These are phyloP conservation scores for Colletotrichum liriopes DNA, from an alignment of 2,329 filamentous ascomycete genomes.

Conservation along the genomic window DNA sequence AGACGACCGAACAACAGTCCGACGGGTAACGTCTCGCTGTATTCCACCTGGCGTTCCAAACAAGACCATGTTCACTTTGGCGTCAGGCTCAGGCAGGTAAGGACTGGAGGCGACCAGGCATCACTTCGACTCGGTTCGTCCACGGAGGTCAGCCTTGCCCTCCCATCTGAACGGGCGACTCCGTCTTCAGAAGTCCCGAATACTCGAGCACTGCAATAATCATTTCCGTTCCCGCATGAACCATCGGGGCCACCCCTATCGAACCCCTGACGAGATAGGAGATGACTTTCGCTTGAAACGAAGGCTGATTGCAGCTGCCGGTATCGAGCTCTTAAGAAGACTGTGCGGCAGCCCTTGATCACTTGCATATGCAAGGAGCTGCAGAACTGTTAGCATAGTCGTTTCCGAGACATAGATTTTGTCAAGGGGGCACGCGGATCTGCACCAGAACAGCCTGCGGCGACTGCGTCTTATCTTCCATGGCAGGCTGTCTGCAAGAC, in stretches of 20 bases:
- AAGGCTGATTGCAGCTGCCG: not conserved
- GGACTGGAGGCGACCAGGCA: not conserved
- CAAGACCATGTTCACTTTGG: too few species aligned
- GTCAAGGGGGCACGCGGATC: too few species aligned
- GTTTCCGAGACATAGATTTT: not conserved
- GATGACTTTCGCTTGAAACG: not conserved
- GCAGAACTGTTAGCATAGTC: not conserved
- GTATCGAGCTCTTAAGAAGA: not conserved
- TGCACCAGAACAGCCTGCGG: not conserved
- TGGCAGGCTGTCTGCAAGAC: too few species aligned
- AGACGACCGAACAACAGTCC: not conserved
- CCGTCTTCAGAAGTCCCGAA: not conserved
- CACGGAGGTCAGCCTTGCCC: not conserved
- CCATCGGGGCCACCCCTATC: too few species aligned
- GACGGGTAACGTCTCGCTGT: not conserved
- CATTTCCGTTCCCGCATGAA: not conserved
- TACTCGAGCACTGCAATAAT: not conserved
- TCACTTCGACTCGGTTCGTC: not conserved
- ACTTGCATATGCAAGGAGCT: constrained; percentile 2
- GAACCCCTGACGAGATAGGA: too few species aligned
- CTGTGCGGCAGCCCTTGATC: not conserved
- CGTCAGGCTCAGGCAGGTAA: not conserved
- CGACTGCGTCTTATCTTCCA: not conserved
- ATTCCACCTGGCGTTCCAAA: not conserved
- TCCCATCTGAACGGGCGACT: not conserved